These are phyloP conservation scores for Phytophthora kernoviae DNA, from an alignment of 352 stramenopile genomes.

Conservation along the genomic window DNA sequence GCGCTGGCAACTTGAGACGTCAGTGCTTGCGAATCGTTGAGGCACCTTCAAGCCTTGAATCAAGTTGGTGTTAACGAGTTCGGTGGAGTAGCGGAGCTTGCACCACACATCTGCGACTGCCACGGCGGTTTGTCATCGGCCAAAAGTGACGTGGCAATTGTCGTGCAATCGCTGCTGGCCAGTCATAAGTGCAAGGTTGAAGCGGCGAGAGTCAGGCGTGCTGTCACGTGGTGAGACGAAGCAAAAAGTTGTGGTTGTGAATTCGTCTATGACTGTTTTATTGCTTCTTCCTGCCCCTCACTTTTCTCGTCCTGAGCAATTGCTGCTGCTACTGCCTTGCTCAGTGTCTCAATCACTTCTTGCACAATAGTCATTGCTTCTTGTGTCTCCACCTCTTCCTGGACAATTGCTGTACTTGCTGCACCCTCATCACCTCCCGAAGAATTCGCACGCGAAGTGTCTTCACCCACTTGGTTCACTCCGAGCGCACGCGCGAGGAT, in stretches of 20 bases:
- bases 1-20: background rate
- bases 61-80: background rate
- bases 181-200: conserved; percentile 10
- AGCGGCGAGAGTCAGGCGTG: background rate
- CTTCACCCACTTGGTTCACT: conserved; percentile 31
- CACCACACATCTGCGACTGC: background rate
- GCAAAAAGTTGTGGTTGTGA: conserved; percentile 6
- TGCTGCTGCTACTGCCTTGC: background rate
- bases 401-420: background rate
- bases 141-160: conserved; percentile 1
- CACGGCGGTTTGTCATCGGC: background rate
- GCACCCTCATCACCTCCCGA: background rate
- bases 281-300: background rate
- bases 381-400: conserved; percentile 8
- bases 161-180: background rate
- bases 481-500: conserved; percentile 43
- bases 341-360: conserved; percentile 5
- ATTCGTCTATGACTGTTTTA: conserved; percentile 11
- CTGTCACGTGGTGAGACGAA: background rate
- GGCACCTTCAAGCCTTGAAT: background rate
- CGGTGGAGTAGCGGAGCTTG: background rate
- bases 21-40: background rate
- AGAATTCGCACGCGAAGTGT: conserved; percentile 1
- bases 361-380: background rate
- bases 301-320: background rate